A percentile compares a stretch with the other conserved stretches of the same genome.
These are phyloP conservation scores for Tillandsia fasciculata DNA, from an alignment of 176 grass and related monocot genomes.

Conservation along the genomic window DNA sequence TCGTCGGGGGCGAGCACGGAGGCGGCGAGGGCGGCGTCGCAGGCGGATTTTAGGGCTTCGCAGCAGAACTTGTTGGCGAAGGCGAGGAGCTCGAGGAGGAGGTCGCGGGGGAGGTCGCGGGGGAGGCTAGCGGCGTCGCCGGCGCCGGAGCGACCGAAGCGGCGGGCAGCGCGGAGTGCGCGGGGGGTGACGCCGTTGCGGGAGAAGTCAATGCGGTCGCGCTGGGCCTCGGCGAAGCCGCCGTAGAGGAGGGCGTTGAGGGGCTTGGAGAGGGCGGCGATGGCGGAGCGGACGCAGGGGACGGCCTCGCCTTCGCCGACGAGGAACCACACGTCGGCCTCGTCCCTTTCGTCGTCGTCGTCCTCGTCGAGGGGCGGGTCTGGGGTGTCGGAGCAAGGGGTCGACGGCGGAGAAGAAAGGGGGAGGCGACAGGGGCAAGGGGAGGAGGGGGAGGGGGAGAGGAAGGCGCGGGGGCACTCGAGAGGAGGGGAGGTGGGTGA, in stretches of 20 bases:
- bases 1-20: slow-evolving; percentile 51
- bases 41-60: slow-evolving; percentile 61
- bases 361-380: slow-evolving; percentile 6
- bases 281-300: slow-evolving; percentile 69
- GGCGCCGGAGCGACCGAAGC: slow-evolving; percentile 44
- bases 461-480: slow-evolving; percentile 74
- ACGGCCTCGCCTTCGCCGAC: slow-evolving; percentile 68
- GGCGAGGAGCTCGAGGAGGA: slow-evolving; percentile 56
- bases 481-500: slow-evolving; percentile 49
- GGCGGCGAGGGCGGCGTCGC: slow-evolving; percentile 59
- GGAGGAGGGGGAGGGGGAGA: slow-evolving; percentile 31
- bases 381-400: slow-evolving; percentile 6
- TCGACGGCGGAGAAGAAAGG: slow-evolving; percentile 4
- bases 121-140: slow-evolving; percentile 31
- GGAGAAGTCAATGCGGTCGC: slow-evolving; percentile 71
- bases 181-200: slow-evolving; percentile 56
- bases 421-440: slow-evolving; percentile 57
- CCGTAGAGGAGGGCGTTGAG: slow-evolving; percentile 82
- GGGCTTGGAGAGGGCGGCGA: slow-evolving; percentile 65
- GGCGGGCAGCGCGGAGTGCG: slow-evolving; percentile 64
- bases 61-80: slow-evolving; percentile 97
- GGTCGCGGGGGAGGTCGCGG: slow-evolving; percentile 44
- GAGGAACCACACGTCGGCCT: slow-evolving; percentile 74
- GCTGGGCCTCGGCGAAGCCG: slow-evolving; percentile 74
- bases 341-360: slow-evolving; percentile 27